Conservation (phyloP, 768 basidiomycete genomes). For the Phanerodontia chrysosporium region DNA sequence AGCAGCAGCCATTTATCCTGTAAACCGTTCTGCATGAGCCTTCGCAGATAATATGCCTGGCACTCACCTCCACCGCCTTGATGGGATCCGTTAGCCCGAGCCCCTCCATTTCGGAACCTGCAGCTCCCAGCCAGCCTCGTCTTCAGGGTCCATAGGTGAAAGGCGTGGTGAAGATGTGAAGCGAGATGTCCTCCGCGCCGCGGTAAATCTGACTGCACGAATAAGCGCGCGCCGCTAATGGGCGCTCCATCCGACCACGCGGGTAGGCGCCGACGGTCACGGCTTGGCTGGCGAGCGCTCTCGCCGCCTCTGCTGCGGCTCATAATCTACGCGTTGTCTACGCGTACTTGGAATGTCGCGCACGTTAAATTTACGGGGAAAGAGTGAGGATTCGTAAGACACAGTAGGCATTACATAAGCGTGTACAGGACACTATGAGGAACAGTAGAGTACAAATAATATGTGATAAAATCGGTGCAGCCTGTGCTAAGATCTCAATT, state of each 20-base stretch:
- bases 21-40: not conserved
- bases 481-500: not conserved
- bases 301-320: too few species aligned
- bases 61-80: slow-evolving; percentile 81
- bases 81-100: slow-evolving; percentile 84
- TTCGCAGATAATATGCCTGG: not conserved
- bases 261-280: not conserved
- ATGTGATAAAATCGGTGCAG: not conserved
- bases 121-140: slow-evolving; percentile 57
- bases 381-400: not conserved
- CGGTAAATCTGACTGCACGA: not conserved
- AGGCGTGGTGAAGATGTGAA: not conserved
- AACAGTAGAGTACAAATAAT: not conserved
- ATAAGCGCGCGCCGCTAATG: not conserved
- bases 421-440: not conserved
- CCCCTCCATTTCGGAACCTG: slow-evolving; percentile 62
- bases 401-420: not conserved
- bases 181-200: not conserved
- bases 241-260: not conserved
- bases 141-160: slow-evolving; percentile 13
- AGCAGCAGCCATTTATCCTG: slow-evolving; percentile 99
- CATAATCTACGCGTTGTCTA: too few species aligned
- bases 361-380: too few species aligned
- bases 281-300: too few species aligned
- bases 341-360: too few species aligned